Evolutionary conservation across 805 yeast genomes (phyloP).

Genomic region (Hagleromyces aurorensis): DNA sequence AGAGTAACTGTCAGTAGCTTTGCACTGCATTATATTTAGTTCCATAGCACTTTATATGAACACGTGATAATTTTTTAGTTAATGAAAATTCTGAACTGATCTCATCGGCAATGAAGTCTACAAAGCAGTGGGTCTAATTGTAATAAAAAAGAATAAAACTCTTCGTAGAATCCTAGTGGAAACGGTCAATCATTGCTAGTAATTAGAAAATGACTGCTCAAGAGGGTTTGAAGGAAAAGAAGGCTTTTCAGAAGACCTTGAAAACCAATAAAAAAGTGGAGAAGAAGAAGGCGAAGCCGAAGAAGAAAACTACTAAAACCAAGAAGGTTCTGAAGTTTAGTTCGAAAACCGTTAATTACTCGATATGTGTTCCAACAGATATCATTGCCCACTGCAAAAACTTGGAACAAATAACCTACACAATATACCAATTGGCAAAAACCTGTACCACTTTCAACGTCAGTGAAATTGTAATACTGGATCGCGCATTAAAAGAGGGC

Average conservation of each 20-base stretch:
- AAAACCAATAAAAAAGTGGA: not conserved
- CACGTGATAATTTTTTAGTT: no score
- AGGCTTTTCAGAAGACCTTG: conserved; percentile 2
- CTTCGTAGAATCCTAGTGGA: not conserved
- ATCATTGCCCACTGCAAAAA: conserved; percentile 54
- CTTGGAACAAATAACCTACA: conserved; percentile 63
- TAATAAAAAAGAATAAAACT: not conserved
- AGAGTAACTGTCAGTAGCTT: no score
- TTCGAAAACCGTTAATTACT: conserved; percentile 31
- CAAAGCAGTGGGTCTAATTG: not conserved
- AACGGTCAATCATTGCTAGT: conserved; percentile 1
- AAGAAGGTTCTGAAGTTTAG: conserved; percentile 14
- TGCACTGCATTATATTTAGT: no score
- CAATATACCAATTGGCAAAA: conserved; percentile 73
- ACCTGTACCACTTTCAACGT: conserved; percentile 63
- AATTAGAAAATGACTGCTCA: not conserved
- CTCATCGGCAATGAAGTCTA: conserved; percentile 1
- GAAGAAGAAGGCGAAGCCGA: conserved; percentile 1
- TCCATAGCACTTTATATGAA: no score
- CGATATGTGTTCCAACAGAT: conserved; percentile 69
- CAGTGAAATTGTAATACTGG: conserved; percentile 66
- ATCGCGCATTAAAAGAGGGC: conserved; percentile 23
- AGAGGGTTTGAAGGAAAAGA: not conserved
- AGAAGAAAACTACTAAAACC: conserved; percentile 5
- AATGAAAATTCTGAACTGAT: no score